These are phyloP conservation scores for Sequoiadendron giganteum DNA, from an alignment of 75 land plant species.

Conservation along the genomic window DNA sequence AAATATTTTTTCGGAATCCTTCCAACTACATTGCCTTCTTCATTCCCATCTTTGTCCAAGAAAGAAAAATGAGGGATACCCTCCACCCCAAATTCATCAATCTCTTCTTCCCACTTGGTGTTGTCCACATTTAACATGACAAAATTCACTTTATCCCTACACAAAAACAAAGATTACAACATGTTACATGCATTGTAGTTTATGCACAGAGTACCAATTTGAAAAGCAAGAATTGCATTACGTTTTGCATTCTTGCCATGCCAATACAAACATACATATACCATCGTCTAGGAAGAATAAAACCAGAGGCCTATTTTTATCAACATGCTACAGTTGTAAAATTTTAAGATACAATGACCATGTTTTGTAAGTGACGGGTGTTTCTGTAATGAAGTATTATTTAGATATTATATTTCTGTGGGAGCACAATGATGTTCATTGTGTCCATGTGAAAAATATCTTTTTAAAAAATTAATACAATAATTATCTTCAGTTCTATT, in stretches of 20 bases:
- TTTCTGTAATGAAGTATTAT: not conserved
- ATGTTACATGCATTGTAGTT: not conserved
- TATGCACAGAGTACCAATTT: not conserved
- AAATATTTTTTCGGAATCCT: slow-evolving; percentile 72
- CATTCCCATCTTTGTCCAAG: slow-evolving; percentile 84
- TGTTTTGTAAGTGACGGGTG: not conserved
- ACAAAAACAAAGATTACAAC: slow-evolving; percentile 2
- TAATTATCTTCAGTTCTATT: not conserved
- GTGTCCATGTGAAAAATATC: not conserved
- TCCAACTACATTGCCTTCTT: slow-evolving; percentile 94
- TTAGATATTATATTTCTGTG: not conserved
- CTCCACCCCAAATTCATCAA: slow-evolving; percentile 98
- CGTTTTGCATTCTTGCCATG: not conserved
- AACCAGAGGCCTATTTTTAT: not conserved
- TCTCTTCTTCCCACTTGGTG: slow-evolving; percentile 95
- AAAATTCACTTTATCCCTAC: slow-evolving; percentile 89
- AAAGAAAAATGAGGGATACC: slow-evolving; percentile 99
- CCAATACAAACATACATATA: not conserved
- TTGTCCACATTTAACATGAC: slow-evolving; percentile 99
- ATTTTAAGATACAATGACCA: not conserved
- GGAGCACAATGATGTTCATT: not conserved
- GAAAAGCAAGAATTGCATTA: not conserved
- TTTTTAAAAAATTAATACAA: not conserved
- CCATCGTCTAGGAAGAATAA: not conserved
- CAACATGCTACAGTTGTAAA: not conserved